Conservation (phyloP, 2,329 filamentous ascomycete species). For the Alternaria dauci region DNA sequence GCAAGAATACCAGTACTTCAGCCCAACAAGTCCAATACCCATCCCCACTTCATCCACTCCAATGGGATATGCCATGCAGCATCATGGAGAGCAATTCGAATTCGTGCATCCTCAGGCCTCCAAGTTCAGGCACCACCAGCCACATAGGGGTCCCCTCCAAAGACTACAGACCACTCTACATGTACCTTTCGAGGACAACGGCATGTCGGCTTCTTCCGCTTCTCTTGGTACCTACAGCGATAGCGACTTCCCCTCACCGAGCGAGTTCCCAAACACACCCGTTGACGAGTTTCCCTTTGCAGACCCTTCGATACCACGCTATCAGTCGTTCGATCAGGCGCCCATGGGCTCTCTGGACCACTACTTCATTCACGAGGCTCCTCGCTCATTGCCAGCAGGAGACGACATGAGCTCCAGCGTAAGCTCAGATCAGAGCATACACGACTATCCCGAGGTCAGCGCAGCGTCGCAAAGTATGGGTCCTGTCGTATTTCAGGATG, state of each 20-base stretch:
- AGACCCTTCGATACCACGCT: conserved; percentile 51
- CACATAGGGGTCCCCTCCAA: conserved; percentile 53
- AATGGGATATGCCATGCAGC: conserved; percentile 51
- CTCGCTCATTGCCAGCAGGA: conserved; percentile 47
- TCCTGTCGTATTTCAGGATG: conserved; percentile 48
- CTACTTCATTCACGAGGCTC: conserved; percentile 46
- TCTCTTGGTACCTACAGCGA: conserved; percentile 59
- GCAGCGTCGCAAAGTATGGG: conserved; percentile 47
- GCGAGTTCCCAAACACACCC: conserved; percentile 58
- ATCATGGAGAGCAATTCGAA: conserved; percentile 51
- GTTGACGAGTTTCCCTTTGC: conserved; percentile 54
- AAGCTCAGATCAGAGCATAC: conserved; percentile 56
- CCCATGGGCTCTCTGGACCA: conserved; percentile 51
- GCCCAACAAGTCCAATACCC: conserved; percentile 52
- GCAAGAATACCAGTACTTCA: conserved; percentile 49
- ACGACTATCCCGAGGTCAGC: conserved; percentile 54
- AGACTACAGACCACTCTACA: conserved; percentile 54
- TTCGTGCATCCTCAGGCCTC: conserved; percentile 45
- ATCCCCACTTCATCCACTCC: conserved; percentile 49
- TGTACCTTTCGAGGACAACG: conserved; percentile 52
- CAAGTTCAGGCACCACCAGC: conserved; percentile 50
- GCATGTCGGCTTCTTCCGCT: conserved; percentile 56
- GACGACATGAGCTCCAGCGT: conserved; percentile 57
- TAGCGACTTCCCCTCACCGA: conserved; percentile 58
- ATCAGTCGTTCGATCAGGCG: conserved; percentile 46